Evolutionary conservation across 78 protist species (phyloP).

Genomic region (Speleostelium caveatum): DNA sequence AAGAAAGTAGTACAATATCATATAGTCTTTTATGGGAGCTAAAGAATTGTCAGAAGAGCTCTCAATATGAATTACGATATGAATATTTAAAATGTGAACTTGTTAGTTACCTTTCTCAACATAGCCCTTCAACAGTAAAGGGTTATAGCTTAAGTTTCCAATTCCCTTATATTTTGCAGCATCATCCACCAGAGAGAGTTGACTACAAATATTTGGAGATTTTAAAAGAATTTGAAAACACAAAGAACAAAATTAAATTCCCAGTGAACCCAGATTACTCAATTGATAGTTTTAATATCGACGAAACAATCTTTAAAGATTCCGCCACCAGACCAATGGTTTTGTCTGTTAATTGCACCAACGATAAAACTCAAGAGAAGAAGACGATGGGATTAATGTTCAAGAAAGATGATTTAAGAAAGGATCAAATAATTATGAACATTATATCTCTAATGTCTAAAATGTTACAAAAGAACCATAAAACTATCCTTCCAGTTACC

Average conservation of each 20-base stretch:
- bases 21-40: conserved; percentile 56
- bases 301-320: background rate
- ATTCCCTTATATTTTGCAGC: conserved; percentile 14
- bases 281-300: background rate
- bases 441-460: conserved; percentile 90
- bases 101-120: background rate
- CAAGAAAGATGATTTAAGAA: conserved; percentile 49
- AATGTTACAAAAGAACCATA: conserved; percentile 19
- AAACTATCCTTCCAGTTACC: background rate
- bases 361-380: background rate
- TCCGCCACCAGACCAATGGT: conserved; percentile 47
- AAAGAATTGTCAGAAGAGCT: conserved; percentile 29
- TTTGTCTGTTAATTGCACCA: background rate
- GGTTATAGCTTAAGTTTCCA: conserved; percentile 10
- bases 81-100: conserved; percentile 27
- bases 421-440: conserved; percentile 87
- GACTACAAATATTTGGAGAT: background rate
- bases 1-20: conserved; percentile 1
- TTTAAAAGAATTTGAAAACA: background rate
- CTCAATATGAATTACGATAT: conserved; percentile 14
- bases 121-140: background rate
- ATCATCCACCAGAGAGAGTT: background rate
- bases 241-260: background rate
- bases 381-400: conserved; percentile 42
- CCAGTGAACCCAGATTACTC: conserved; percentile 40